A percentile compares a stretch with the other conserved stretches of the same genome.
Conservation (phyloP, 176 grass and related monocot species). For the Eremochloa ophiuroides region DNA sequence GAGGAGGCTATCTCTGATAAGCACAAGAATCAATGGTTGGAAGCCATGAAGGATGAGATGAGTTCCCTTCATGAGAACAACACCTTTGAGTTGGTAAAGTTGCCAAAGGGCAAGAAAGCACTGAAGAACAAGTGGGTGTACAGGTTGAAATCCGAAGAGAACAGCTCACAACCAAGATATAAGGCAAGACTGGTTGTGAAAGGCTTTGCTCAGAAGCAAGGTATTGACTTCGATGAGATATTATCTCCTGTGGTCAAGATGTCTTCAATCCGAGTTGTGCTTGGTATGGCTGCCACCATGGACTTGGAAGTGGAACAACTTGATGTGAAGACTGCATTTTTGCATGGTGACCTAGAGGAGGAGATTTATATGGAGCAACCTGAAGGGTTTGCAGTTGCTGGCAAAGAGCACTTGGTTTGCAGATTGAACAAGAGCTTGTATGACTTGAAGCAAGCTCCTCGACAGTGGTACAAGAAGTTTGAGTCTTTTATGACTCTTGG, state of each 20-base stretch:
- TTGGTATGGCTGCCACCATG: neutral
- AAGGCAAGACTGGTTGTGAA: too few relatives aligned
- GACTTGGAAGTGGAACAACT: slow-evolving; percentile 21
- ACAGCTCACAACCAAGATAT: too few relatives aligned
- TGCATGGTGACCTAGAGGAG: slow-evolving; percentile 16
- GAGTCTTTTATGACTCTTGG: neutral
- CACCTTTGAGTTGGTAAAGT: neutral
- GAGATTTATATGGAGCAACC: too few relatives aligned
- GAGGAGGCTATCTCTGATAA: neutral
- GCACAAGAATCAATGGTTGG: neutral
- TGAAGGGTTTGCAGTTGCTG: neutral
- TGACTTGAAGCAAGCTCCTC: slow-evolving; percentile 15
- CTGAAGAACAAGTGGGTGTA: too few relatives aligned
- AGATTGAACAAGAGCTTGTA: neutral
- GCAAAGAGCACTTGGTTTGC: slow-evolving; percentile 4
- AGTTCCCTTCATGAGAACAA: neutral
- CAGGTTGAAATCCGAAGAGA: too few relatives aligned
- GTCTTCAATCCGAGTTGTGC: slow-evolving; percentile 19
- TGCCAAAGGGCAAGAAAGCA: too few relatives aligned
- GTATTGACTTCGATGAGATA: slow-evolving; percentile 22
- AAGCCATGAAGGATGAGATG: slow-evolving; percentile 15
- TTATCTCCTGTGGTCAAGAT: slow-evolving; percentile 20
- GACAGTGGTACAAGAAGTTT: too few relatives aligned
- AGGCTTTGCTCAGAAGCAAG: neutral
- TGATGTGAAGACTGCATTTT: slow-evolving; percentile 11